Base-by-base conservation (phyloP, 23 red algal genomes). In the Gracilariopsis chorda region DNA sequence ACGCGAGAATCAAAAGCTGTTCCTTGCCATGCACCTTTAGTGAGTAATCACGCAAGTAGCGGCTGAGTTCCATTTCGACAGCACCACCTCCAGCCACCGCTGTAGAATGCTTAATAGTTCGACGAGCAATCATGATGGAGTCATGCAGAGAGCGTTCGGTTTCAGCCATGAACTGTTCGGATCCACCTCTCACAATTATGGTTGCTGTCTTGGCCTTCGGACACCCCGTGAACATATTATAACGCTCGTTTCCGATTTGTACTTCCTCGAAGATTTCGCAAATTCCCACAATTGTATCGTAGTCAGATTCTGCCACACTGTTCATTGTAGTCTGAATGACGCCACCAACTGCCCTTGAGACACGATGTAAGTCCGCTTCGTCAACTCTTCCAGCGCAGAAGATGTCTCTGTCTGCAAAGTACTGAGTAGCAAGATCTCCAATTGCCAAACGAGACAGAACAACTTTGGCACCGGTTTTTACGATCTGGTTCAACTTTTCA, bases 141-240 rank as follows among this genome's bases (percentile, higher is more conserved):
- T 98, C 96, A 64, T 98, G 96, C 21, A 98, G 75, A 13, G 93
- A 95, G 1, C 96, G 92, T 74, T 98, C 96, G 28, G 96, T 93
- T 60, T 98, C 96, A 57, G 92, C 96, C 92, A 98, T 85, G 58
- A 98, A 98, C 84, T 98, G 96, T 23, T 98, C 96, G 1, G 96
- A 98, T 16, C 96, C 96, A 58, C 96, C 96, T 5, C 96, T 80
- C 0, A 98, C 71, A 40, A 98, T 91, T 52, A 98, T 94, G 23
- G 96, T 95, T 4, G 96, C 96, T 32, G 96, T 91, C 60, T 86
- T 90, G 6, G 93, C 90, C 69, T 98, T 88, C 39, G 90, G 83
- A 72, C 96, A 98, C 21, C 93, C 96, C 0, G 80, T 95, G 34
- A 98, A 98, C 73, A 98, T 82, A 52, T 98, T 98, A 63, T 92